phyloP scores from a whole-genome alignment of 169 alveolate species.

The Plasmodium gonderi region DNA sequence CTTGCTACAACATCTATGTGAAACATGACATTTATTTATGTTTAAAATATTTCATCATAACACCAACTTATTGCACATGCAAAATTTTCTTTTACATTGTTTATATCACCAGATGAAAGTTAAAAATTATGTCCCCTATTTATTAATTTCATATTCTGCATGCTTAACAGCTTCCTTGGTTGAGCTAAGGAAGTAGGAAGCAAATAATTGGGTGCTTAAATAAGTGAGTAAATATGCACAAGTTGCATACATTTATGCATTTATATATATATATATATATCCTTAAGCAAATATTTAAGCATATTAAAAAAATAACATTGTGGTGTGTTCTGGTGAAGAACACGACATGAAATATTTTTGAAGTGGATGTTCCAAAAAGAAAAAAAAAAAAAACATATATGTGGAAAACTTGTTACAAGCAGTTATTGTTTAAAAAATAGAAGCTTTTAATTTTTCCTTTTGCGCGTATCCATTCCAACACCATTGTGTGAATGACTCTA shows the following conservation, averaged over 20 bases:
- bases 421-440: background rate
- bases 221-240: background rate
- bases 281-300: background rate
- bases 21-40: background rate
- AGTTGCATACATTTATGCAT: background rate
- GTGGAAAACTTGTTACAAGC: background rate
- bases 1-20: background rate
- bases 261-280: background rate
- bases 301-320: background rate
- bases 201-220: background rate
- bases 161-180: conserved; percentile 12
- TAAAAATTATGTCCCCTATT: background rate
- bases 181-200: background rate
- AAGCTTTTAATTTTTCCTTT: background rate
- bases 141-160: conserved; percentile 14
- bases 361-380: background rate
- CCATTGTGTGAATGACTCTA: background rate
- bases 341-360: background rate
- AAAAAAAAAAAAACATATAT: background rate
- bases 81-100: background rate
- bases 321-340: background rate
- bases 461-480: background rate
- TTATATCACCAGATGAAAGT: background rate
- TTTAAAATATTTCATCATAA: background rate
- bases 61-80: background rate